Percentiles rank a stretch among this genome's conserved stretches.
Conservation (phyloP, 2,329 filamentous ascomycete genomes). For the Paraphoma sp. region DNA sequence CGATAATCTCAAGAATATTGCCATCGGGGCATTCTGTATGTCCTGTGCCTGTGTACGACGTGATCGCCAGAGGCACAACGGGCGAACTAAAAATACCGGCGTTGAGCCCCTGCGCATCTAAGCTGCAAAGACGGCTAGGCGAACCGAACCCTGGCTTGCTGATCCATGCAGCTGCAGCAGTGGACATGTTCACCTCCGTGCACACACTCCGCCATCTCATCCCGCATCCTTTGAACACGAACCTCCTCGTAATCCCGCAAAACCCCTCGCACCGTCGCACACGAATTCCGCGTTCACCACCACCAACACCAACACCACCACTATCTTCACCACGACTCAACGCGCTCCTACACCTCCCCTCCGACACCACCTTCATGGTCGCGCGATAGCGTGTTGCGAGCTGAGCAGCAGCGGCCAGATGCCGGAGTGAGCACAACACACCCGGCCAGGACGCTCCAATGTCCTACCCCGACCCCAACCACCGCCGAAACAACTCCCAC, state of each 20-base stretch:
- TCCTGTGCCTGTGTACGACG: neutral
- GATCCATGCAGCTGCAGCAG: constrained; percentile 2
- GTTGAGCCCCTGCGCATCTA: constrained; percentile 13
- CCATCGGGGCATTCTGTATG: neutral
- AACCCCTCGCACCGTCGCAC: constrained; percentile 7
- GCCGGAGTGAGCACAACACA: constrained; percentile 31
- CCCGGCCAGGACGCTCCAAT: constrained; percentile 47
- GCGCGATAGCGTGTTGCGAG: constrained; percentile 28
- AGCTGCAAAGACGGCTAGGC: constrained; percentile 5
- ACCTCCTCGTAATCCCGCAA: neutral
- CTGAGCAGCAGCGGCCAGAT: constrained; percentile 38
- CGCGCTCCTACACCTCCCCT: constrained; percentile 6
- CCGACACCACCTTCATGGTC: constrained; percentile 21
- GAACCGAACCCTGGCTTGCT: constrained; percentile 5
- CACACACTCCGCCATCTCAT: constrained; percentile 7
- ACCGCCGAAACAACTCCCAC: constrained; percentile 56
- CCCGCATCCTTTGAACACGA: constrained; percentile 5
- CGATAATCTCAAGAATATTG: neutral
- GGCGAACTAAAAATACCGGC: constrained; percentile 17
- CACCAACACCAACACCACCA: neutral
- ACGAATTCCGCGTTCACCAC: neutral
- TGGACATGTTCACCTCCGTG: constrained; percentile 6
- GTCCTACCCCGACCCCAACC: constrained; percentile 57
- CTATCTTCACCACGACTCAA: neutral
- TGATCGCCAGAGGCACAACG: constrained; percentile 3